Base-by-base conservation (phyloP, 441 rosid species). In the Erodium trifolium region DNA sequence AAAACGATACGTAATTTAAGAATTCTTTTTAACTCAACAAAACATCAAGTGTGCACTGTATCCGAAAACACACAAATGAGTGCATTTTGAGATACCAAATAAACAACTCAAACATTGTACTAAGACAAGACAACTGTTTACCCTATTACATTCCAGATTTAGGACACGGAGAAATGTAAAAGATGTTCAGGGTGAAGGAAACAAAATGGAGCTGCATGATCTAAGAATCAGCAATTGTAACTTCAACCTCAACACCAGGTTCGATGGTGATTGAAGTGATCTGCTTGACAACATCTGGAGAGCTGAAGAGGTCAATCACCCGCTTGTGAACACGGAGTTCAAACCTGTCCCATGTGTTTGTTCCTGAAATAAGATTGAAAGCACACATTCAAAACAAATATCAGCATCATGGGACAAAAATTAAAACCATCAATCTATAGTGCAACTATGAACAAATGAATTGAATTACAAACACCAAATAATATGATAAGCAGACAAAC, bases 231-330 rank as follows among this genome's bases (percentile, higher is more conserved):
- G 88, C 86, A 43, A 84, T 84, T 34, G 88, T 84, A 64, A 84
- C 88, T 68, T 84, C 88, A 51, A 84, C 88, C 79, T 84, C 88
- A 18, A 84, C 88, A 69, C 88, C 86, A 55, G 88, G 88, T 70
- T 84, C 86, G 29, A 84, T 84, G 60, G 88, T 82, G 57, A 84
- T 84, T 35, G 88, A 82, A 47, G 86, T 84, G 72, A 84, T 84
- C 75, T 84, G 88, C 79, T 84, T 84, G 67, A 84, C 88, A 35
- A 82, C 88, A 6, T 84, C 88, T 0, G 88, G 86, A 3, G 88
- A 84, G 79, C 84, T 80, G 71, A 82, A 84, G 23, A 84, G 86
- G 69, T 84, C 88, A 37, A 84, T 84, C 66, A 84, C 88, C 53
- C 88, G 81, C 81, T 82, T 82, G 81, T 82, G 88, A 16, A 84